Percentiles rank a stretch among this genome's conserved stretches.
These are phyloP conservation scores for Paraphaeosphaeria sporulosa DNA, from an alignment of 2,329 filamentous ascomycete species.

Conservation along the genomic window DNA sequence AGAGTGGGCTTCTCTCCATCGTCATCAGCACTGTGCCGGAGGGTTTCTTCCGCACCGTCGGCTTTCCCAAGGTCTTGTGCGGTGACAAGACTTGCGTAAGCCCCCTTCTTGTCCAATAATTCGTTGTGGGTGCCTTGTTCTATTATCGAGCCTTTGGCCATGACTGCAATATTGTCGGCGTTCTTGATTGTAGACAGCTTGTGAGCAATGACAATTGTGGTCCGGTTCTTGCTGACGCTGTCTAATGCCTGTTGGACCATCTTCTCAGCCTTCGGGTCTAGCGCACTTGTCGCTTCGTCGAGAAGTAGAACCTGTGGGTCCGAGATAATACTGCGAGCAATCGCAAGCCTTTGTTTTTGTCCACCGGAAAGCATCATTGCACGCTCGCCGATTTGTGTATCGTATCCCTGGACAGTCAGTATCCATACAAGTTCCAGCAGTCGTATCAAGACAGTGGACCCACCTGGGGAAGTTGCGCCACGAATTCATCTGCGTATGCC, in stretches of 20 bases:
- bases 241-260: conserved; percentile 94
- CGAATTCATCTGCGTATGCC: conserved; percentile 91
- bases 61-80: conserved; percentile 56
- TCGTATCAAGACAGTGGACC: not conserved
- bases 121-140: conserved; percentile 90
- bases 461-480: conserved; percentile 65
- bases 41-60: conserved; percentile 25
- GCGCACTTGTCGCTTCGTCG: conserved; percentile 89
- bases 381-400: conserved; percentile 89
- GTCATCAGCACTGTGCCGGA: conserved; percentile 23
- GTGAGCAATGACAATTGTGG: conserved; percentile 95
- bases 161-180: conserved; percentile 94
- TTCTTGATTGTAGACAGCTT: conserved; percentile 91
- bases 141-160: conserved; percentile 79
- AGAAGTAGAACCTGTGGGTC: conserved; percentile 88
- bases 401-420: conserved; percentile 86
- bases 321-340: conserved; percentile 84
- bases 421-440: not conserved
- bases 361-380: conserved; percentile 90
- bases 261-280: conserved; percentile 92
- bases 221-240: conserved; percentile 81
- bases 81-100: conserved; percentile 76
- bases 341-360: conserved; percentile 93
- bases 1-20: conserved; percentile 27
- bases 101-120: conserved; percentile 74